Evolutionary conservation across 495 filamentous ascomycete species (phyloP), one percentile per base, ranked within the genome.

Genomic region (Talaromyces wortmannii): DNA sequence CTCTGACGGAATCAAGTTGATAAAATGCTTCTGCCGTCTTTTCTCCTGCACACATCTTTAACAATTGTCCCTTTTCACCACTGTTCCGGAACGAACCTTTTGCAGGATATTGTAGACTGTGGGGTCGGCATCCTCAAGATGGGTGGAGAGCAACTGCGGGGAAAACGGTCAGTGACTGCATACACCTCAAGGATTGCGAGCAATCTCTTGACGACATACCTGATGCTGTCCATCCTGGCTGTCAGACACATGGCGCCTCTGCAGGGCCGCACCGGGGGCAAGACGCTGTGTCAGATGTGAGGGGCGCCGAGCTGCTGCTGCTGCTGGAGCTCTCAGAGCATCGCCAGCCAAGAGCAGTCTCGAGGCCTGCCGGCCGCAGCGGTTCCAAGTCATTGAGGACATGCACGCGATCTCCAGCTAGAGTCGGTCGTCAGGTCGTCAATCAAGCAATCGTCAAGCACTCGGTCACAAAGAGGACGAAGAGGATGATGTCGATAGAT

Each of bases 1-100:
- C 76, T 99, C 94, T 30, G 94, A 99, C 29, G 94, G 95, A 65
- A 99, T 99, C 72, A 99, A 83, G 67, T 97, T 90, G 76, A 99
- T 90, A 60, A 92, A 97, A 80, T 97, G 92, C 63, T 92, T 87
- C 79, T 99, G 94, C 67, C 96, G 85, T 75, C 97, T 95, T 59
- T 88, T 81, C 76, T 91, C 85, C 92, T 96, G 55, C 50, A 47
- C n/a, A 40, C 32, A 11, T 43, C n/a, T 31, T 18, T n/a, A 18
- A 63, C 29, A 66, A 54, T 42, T n/a, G 10, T 23, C 5, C n/a
- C 46, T 29, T 17, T 2, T 31, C 13, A 33, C 36, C 16, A 15
- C 23, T 55, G 23, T 23, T 10, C n/a, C 46, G 23, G 54, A 54
- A 59, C 72, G 56, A 71, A 96, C 92, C 79, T 91, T 92, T 71